These are phyloP conservation scores for Thuja plicata DNA, from an alignment of 83 land plant genomes.

Conservation along the genomic window DNA sequence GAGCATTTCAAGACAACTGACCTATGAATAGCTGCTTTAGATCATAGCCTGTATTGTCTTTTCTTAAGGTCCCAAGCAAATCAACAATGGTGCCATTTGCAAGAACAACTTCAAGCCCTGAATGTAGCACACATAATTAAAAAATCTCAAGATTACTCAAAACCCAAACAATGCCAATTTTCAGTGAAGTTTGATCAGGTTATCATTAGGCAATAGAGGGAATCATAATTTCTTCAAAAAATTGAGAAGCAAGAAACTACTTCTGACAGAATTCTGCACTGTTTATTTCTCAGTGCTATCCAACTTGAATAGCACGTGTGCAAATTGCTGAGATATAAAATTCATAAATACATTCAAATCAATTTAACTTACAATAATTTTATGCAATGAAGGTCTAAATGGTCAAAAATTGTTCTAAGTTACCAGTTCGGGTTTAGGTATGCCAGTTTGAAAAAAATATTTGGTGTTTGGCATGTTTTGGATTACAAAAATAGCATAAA, in stretches of 20 bases:
- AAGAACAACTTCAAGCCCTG: conserved; percentile 95
- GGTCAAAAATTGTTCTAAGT: too few species aligned
- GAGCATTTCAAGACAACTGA: conserved; percentile 18
- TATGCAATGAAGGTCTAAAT: too few species aligned
- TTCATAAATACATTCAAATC: too few species aligned
- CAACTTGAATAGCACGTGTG: neutral
- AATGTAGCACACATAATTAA: conserved; percentile 8
- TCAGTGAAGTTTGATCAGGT: neutral
- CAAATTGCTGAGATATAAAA: too few species aligned
- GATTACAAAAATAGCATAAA: too few species aligned
- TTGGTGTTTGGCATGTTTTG: too few species aligned
- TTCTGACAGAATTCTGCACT: neutral
- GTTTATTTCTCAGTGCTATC: neutral
- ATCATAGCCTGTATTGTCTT: conserved; percentile 99
- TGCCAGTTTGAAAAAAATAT: too few species aligned
- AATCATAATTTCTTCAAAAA: neutral
- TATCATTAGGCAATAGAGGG: neutral
- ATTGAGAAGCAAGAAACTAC: neutral
- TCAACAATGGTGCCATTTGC: conserved; percentile 91
- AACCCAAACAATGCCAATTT: neutral
- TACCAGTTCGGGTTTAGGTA: too few species aligned
- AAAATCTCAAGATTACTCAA: neutral
- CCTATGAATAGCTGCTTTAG: conserved; percentile 97
- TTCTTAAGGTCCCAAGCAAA: conserved; percentile 83
- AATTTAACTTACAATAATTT: too few species aligned